Evolutionary conservation across 2,329 filamentous ascomycete species (phyloP), one percentile per base, ranked within the genome.

Genomic region (Diaporthe sp.): DNA sequence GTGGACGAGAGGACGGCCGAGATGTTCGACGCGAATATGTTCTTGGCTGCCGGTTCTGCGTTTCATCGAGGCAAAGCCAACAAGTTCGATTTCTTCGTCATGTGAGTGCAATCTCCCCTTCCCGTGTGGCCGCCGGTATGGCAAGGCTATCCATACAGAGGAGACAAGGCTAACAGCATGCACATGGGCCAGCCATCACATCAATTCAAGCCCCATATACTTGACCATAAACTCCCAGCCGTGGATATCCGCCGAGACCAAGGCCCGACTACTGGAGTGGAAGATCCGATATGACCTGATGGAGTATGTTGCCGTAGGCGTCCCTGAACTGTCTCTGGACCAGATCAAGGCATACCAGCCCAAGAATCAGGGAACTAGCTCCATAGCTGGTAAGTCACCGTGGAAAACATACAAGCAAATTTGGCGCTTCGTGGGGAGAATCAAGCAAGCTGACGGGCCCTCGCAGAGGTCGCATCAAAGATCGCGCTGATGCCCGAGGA

Each of bases 51-150:
- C 0, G 82, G 85, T 0, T 89, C 92, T 0, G 90, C 94, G 0
- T 89, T 94, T 78, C 86, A 89, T 40, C 90, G 90, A 0, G 86
- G 87, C 1, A 93, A 95, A 81, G 82, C 87, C 30, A 86, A 92
- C 67, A 95, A 93, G 81, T 91, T 95, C 81, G 96, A 98, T 81
- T 98, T 98, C 82, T 97, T 92, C 85, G 77, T 91, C 72, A 89
- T 90, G 89, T 87, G 78, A 82, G 87, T 79, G 19, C 12, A 76
- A 10, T 25, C 3, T 6, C 30, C 19, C 17, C 15, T 54, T 10
- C 54, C 22, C 3, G 12, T 54, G 6, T 17, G 15, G 42, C 40
- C 33, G n/a, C 30, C 47, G 42, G 28, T 45, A 30, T 28, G 6
- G 55, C 30, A 66, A 10, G 17, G 17, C 19, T 50, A 6, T 33